Evolutionary conservation across 2,329 filamentous ascomycete genomes (phyloP), one percentile per base, ranked within the genome.

Genomic region (Monosporascus cannonballus): DNA sequence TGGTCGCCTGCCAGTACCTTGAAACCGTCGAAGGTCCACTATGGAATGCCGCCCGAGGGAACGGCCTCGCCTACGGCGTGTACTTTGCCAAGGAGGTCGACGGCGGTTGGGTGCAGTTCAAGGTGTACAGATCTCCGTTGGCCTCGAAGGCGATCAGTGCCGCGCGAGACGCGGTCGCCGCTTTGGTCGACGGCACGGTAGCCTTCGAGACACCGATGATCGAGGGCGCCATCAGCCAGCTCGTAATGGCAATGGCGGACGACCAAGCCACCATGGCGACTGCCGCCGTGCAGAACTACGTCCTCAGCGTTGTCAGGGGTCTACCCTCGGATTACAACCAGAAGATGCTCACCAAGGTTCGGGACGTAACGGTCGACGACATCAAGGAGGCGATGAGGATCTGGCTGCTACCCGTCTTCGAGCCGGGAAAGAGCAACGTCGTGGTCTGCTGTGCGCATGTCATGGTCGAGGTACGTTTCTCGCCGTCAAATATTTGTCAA

Each of bases 1-100:
- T 96, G 68, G 92, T 99, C 7, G 91, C 93, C 1, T 83, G 91
- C 48, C 85, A 91, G 20, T 97, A 96, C 67, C 86, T 99, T 55
- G 92, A 96, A 66, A 86, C 91, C 1, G 88, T 95, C 18, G 94
- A 99, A 70, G 94, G 94, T 0, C 94, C 94, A 1, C 82, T 99
- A 34, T 97, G 94, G 93, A 87, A 87, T 57, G 90, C 90, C 0
- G 89, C 97, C 48, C 90, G 94, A 47, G 94, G 94, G 52, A 94
- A 90, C 44, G 94, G 94, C 45, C 84, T 97, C 50, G 94, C 94
- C 0, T 99, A 99, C 66, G 92, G 92, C 50, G 86, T 88, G 1
- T 84, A 81, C 62, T 96, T 97, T 65, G 79, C 79, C 45, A 85
- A 88, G 46, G 87, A 90, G 64, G 74, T 89, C 27, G 90, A 94